Evolutionary conservation across 768 basidiomycete genomes (phyloP).

Genomic region (Pleurotus pulmonarius): DNA sequence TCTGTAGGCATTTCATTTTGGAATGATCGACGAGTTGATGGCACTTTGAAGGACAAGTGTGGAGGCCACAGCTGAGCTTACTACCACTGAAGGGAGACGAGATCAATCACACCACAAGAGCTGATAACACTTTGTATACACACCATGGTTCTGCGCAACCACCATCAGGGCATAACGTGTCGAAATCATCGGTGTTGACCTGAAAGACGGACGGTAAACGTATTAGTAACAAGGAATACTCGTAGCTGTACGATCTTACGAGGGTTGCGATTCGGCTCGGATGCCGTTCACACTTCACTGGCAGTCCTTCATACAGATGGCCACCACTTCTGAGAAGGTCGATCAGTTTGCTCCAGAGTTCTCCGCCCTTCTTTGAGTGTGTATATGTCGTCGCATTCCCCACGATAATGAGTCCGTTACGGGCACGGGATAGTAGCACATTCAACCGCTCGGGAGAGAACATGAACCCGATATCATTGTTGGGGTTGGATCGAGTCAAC

Average conservation of each 20-base stretch:
- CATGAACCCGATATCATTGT: constrained; percentile 69
- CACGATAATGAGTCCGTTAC: constrained; percentile 61
- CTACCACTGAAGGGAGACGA: constrained; percentile 36
- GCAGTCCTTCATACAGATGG: constrained; percentile 58
- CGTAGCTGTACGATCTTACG: constrained; percentile 8
- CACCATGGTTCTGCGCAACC: constrained; percentile 63
- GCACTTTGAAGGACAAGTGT: constrained; percentile 57
- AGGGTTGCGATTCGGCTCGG: constrained; percentile 35
- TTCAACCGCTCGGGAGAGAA: constrained; percentile 65
- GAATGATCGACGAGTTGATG: constrained; percentile 55
- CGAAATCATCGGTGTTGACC: constrained; percentile 39
- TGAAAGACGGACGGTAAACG: neutral
- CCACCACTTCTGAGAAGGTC: constrained; percentile 33
- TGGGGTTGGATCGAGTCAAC: constrained; percentile 55
- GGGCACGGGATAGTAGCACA: constrained; percentile 66
- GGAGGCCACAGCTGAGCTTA: constrained; percentile 45
- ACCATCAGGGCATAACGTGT: constrained; percentile 51
- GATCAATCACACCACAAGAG: neutral
- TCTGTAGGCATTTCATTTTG: constrained; percentile 42
- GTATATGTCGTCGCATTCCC: constrained; percentile 62
- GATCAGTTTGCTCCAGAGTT: constrained; percentile 51
- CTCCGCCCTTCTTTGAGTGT: constrained; percentile 43
- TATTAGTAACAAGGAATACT: constrained; percentile 6
- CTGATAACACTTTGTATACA: constrained; percentile 9
- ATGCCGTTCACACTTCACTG: constrained; percentile 56